Evolutionary conservation across 2,329 filamentous ascomycete species (phyloP).

Genomic region (Trichoderma polysporum): DNA sequence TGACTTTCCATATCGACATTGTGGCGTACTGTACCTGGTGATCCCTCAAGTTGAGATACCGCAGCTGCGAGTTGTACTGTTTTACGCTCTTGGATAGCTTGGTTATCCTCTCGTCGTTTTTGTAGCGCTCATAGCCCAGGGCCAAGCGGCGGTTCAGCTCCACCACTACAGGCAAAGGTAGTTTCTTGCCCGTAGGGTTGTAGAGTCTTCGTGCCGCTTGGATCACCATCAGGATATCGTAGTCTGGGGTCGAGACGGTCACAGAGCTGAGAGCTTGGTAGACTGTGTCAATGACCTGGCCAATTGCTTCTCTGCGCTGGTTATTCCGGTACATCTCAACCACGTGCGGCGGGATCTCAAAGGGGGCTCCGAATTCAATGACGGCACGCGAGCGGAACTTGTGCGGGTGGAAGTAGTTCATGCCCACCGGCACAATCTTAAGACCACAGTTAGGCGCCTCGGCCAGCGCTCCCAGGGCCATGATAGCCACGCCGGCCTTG

Average conservation of each 20-base stretch:
- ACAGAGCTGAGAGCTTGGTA: conserved; percentile 83
- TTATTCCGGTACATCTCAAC: conserved; percentile 83
- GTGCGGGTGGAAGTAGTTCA: conserved; percentile 99
- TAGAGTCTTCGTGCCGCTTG: conserved; percentile 92
- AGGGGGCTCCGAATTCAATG: conserved; percentile 87
- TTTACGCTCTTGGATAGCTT: conserved; percentile 72
- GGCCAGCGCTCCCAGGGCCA: conserved; percentile 88
- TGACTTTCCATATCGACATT: conserved; percentile 73
- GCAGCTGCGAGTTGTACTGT: conserved; percentile 83
- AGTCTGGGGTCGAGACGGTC: conserved; percentile 89
- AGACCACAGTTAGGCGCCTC: conserved; percentile 83
- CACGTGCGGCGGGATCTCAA: conserved; percentile 79
- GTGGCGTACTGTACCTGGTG: conserved; percentile 93
- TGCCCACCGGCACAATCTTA: conserved; percentile 93
- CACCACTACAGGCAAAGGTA: conserved; percentile 87
- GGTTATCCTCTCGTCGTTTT: conserved; percentile 82
- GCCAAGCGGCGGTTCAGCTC: conserved; percentile 91
- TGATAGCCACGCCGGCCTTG: conserved; percentile 96
- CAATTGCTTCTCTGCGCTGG: conserved; percentile 82
- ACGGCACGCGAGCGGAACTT: conserved; percentile 97
- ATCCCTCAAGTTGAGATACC: conserved; percentile 83
- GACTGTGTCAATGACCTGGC: conserved; percentile 79
- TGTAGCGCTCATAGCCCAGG: conserved; percentile 88
- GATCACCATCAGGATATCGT: conserved; percentile 94
- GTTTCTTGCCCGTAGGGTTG: conserved; percentile 89